phyloP scores from a whole-genome alignment of 306 rosid species.

The Rubus parviflorus region DNA sequence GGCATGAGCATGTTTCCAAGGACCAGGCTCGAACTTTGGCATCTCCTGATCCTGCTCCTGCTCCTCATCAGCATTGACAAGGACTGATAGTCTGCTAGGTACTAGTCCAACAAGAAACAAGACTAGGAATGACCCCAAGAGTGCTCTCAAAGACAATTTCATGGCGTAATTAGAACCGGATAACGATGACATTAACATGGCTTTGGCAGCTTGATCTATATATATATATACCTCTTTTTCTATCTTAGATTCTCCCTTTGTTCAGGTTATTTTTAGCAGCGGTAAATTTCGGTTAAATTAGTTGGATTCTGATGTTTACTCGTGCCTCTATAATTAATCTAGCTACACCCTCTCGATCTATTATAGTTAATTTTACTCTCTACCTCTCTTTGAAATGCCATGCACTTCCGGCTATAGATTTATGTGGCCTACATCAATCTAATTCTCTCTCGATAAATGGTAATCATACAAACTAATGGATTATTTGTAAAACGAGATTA shows the following conservation, averaged over 20 bases:
- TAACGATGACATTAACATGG: neutral
- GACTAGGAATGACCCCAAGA: neutral
- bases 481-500: neutral
- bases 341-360: neutral
- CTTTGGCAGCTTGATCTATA: neutral
- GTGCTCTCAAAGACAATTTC: neutral
- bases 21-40: neutral
- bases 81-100: neutral
- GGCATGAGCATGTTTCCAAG: conserved; percentile 66
- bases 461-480: neutral
- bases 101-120: neutral
- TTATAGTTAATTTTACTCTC: neutral
- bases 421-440: too few species aligned
- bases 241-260: neutral
- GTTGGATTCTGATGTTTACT: neutral
- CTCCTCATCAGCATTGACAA: neutral
- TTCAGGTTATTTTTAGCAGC: too few species aligned
- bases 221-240: neutral
- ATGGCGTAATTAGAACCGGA: neutral
- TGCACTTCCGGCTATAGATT: too few species aligned
- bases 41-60: too few species aligned
- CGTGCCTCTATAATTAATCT: neutral
- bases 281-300: neutral
- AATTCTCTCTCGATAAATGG: too few species aligned
- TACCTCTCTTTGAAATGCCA: neutral